Evolutionary conservation across 2,329 filamentous ascomycete genomes (phyloP).

Genomic region (Penicillium olsonii): DNA sequence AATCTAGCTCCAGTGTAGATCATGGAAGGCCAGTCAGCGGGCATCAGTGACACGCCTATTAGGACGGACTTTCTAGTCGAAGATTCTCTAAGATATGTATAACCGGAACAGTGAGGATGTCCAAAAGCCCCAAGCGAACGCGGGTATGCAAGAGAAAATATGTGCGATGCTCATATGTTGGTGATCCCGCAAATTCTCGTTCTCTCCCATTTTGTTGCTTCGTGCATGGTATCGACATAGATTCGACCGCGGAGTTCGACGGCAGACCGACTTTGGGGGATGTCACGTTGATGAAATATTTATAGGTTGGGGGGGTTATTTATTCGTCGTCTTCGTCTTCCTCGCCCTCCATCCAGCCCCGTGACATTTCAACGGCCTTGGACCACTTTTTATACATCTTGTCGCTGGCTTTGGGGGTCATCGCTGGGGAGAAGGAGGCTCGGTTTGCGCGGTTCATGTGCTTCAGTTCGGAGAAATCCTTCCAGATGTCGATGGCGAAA

Average conservation of each 20-base stretch:
- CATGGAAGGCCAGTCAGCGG: neutral
- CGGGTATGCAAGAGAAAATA: constrained; percentile 9
- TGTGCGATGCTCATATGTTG: constrained; percentile 6
- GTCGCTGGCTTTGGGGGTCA: constrained; percentile 58
- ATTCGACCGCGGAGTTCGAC: neutral
- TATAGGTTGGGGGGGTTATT: constrained; percentile 12
- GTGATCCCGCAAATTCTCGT: neutral
- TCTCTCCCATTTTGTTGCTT: neutral
- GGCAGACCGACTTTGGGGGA: neutral
- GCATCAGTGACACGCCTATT: constrained; percentile 16
- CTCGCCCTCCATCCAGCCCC: constrained; percentile 60
- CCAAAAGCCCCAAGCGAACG: constrained; percentile 8
- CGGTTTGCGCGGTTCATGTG: constrained; percentile 71
- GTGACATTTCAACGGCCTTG: constrained; percentile 76
- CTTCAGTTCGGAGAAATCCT: constrained; percentile 70
- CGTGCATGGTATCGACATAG: constrained; percentile 2
- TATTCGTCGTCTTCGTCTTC: constrained; percentile 27
- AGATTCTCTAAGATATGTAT: constrained; percentile 25
- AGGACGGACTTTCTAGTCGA: constrained; percentile 20
- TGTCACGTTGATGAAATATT: constrained; percentile 10
- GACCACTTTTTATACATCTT: constrained; percentile 72
- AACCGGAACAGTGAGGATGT: constrained; percentile 14
- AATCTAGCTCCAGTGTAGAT: constrained; percentile 8
- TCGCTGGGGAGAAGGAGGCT: constrained; percentile 69
- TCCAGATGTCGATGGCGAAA: constrained; percentile 78